A percentile compares a stretch with the other conserved stretches of the same genome.
Conservation (phyloP, 2,329 filamentous ascomycete species). For the Fusarium sp. region DNA sequence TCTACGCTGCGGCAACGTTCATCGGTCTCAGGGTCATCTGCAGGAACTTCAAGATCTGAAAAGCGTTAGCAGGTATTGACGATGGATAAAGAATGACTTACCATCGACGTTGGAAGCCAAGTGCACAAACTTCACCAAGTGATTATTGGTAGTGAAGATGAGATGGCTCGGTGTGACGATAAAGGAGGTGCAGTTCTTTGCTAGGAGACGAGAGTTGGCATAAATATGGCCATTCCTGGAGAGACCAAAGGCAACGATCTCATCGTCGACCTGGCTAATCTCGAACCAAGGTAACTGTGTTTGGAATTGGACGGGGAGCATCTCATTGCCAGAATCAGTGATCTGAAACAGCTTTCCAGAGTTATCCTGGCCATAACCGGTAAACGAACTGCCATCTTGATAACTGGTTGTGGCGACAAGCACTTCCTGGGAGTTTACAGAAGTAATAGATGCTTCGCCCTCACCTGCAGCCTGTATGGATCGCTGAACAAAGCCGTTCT, state of each 20-base stretch:
- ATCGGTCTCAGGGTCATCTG: conserved; percentile 90
- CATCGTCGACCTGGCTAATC: conserved; percentile 58
- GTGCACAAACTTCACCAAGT: conserved; percentile 95
- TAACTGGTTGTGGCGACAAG: conserved; percentile 51
- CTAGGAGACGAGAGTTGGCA: conserved; percentile 78
- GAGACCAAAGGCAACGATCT: conserved; percentile 69
- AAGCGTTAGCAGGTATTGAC: conserved; percentile 36
- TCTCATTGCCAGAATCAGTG: conserved; percentile 48
- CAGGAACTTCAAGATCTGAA: conserved; percentile 82
- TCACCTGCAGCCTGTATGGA: conserved; percentile 32
- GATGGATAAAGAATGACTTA: conserved; percentile 52
- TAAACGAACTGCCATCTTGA: conserved; percentile 46
- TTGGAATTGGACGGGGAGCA: conserved; percentile 56
- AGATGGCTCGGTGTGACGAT: conserved; percentile 83
- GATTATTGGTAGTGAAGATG: conserved; percentile 91
- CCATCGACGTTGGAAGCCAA: conserved; percentile 72
- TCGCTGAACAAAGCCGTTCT: conserved; percentile 42
- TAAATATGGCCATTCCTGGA: conserved; percentile 83
- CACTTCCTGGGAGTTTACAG: conserved; percentile 38
- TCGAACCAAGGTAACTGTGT: conserved; percentile 66
- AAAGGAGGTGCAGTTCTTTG: conserved; percentile 94
- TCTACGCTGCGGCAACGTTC: conserved; percentile 94
- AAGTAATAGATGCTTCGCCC: conserved; percentile 26
- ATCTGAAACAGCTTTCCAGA: conserved; percentile 61
- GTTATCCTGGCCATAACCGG: conserved; percentile 60